Conservation (phyloP, 2,329 filamentous ascomycete genomes). For the Colletotrichum tanaceti region DNA sequence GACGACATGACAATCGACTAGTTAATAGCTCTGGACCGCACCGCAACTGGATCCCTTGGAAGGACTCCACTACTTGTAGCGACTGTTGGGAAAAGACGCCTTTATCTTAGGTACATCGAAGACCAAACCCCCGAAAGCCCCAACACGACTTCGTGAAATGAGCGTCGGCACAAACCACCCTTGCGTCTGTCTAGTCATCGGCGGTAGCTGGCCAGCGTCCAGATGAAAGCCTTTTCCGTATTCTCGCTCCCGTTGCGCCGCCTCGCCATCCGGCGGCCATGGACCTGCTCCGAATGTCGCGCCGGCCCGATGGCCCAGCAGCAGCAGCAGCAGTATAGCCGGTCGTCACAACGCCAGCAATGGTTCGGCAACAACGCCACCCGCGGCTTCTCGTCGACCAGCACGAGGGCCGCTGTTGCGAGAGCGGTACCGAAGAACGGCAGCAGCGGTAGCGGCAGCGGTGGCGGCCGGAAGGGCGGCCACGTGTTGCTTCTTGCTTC, state of each 20-base stretch:
- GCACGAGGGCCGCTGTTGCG: slow-evolving; percentile 26
- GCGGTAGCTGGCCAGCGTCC: slow-evolving; percentile 41
- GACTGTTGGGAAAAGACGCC: slow-evolving; percentile 27
- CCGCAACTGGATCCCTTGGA: slow-evolving; percentile 27
- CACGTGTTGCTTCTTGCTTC: slow-evolving; percentile 60
- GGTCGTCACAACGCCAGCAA: slow-evolving; percentile 45
- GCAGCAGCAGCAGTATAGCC: slow-evolving; percentile 54
- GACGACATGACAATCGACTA: slow-evolving; percentile 34
- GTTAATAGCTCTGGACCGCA: slow-evolving; percentile 21
- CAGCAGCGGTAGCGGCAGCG: too few species aligned
- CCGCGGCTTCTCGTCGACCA: slow-evolving; percentile 48
- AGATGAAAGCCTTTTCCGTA: slow-evolving; percentile 58
- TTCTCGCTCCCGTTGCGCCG: slow-evolving; percentile 53
- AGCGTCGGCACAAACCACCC: slow-evolving; percentile 23
- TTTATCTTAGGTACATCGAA: slow-evolving; percentile 7
- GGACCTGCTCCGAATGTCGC: slow-evolving; percentile 61
- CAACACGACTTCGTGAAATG: slow-evolving; percentile 30
- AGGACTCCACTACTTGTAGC: slow-evolving; percentile 34
- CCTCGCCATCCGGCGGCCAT: slow-evolving; percentile 52
- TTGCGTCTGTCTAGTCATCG: slow-evolving; percentile 32
- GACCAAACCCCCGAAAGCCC: background rate
- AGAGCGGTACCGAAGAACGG: slow-evolving; percentile 13
- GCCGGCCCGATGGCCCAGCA: slow-evolving; percentile 38
- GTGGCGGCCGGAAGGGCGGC: slow-evolving; percentile 40
- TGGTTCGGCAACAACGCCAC: slow-evolving; percentile 38